Base-by-base conservation (phyloP, 2,329 filamentous ascomycete species). In the Thelonectria olida region DNA sequence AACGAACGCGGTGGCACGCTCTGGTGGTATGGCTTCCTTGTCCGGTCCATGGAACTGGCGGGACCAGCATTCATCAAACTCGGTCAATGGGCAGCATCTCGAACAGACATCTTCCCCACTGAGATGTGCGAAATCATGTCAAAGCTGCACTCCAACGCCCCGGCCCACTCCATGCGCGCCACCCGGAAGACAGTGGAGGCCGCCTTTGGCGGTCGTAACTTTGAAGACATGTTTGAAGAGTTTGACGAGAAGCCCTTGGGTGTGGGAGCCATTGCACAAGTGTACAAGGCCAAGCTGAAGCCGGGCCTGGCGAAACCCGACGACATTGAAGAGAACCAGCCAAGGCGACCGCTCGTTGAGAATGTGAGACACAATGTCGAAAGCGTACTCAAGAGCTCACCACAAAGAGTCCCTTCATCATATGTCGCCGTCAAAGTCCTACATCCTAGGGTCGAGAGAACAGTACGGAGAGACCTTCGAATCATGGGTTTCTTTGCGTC, bases 21-120 rank as follows among this genome's bases (percentile, higher is more conserved):
- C 3, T 97, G 92, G 93, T 99, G 96, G 96, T 99, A 97, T 79
- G 82, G 83, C 4, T 96, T 97, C 72, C 79, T 99, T 38, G 93
- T 98, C 9, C 85, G 83, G 59, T 85, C 91, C 25, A 98, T 99
- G 96, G 95, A 99, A 78, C 85, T 89, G 73, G 93, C 95, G 17
- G 96, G 96, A 0, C 94, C 96, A 44, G 93, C 96, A 0, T 99
- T 99, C 74, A 99, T 99, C 80, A 99, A 99, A 89, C 87, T 99
- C 55, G 96, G 96, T 15, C 96, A 99, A 88, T 99, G 96, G 96
- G 96, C 96, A 17, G 96, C 96, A 3, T 98, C 96, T 5, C 86
- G 96, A 74, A 92, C 94, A 41, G 96, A 99, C 78, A 97, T 99
- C 73, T 99, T 99, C 74, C 96, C 96, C 2, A 91, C 86, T 20